phyloP scores from a whole-genome alignment of 129 eudicot species.

The Smallanthus sonchifolius region DNA sequence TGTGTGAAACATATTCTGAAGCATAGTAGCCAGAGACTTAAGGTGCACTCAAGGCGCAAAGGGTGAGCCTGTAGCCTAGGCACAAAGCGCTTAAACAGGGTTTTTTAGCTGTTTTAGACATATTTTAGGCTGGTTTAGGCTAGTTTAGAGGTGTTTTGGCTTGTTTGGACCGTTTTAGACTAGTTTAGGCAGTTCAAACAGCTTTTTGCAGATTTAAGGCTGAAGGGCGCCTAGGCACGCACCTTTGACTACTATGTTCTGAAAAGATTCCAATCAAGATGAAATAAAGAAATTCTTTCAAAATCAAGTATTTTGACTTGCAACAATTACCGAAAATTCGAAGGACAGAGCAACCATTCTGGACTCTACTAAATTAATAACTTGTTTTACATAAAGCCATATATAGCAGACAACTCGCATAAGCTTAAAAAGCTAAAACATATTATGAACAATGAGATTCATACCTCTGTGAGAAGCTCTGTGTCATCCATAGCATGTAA shows the following conservation, averaged over 20 bases:
- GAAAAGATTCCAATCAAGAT: neutral
- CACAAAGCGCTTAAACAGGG: no score
- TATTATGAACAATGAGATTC: slow-evolving; percentile 10
- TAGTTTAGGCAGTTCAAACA: no score
- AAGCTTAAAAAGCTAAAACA: neutral
- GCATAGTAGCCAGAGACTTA: no score
- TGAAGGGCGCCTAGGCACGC: no score
- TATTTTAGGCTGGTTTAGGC: no score
- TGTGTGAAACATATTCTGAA: neutral
- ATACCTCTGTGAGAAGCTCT: slow-evolving; percentile 90
- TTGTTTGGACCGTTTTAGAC: no score
- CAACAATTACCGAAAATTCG: neutral
- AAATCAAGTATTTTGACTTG: neutral
- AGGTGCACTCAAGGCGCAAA: no score
- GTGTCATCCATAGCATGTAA: slow-evolving; percentile 98
- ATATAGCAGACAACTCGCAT: neutral
- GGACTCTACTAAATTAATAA: neutral
- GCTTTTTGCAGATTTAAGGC: no score
- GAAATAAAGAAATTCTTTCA: neutral
- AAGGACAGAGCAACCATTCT: slow-evolving; percentile 5
- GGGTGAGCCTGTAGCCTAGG: no score
- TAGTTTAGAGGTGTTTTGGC: no score
- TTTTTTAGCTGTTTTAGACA: no score
- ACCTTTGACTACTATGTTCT: neutral
- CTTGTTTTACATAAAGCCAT: slow-evolving; percentile 13